phyloP scores from a whole-genome alignment of 345 rosid genomes.

The Gossypium stocksii region DNA sequence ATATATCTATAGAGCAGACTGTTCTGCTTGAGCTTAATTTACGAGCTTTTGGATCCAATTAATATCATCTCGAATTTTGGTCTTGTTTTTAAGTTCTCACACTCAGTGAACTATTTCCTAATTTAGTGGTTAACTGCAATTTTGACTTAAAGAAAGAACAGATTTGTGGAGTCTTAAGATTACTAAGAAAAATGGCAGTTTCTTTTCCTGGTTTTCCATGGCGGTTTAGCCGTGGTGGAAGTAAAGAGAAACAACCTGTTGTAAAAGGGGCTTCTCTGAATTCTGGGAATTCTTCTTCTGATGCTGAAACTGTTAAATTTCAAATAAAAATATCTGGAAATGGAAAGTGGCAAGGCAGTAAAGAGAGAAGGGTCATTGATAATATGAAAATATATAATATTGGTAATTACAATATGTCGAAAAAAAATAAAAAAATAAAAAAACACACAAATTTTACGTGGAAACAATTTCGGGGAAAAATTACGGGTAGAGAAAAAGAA shows the following conservation, averaged over 20 bases:
- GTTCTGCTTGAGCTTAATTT: too few species aligned
- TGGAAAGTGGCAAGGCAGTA: conserved; percentile 41
- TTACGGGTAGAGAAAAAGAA: too few species aligned
- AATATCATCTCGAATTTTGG: conserved; percentile 2
- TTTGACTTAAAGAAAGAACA: neutral
- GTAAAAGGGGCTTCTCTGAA: conserved; percentile 33
- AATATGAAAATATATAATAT: too few species aligned
- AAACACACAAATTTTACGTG: too few species aligned
- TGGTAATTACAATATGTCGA: too few species aligned
- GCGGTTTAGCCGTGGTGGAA: conserved; percentile 45
- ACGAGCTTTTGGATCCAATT: too few species aligned
- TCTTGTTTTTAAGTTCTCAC: neutral
- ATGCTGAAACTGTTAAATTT: conserved; percentile 42
- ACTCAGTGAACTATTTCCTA: conserved; percentile 19
- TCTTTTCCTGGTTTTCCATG: conserved; percentile 44
- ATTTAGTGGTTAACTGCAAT: conserved; percentile 26
- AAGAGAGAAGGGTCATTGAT: conserved; percentile 35
- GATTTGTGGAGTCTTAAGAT: conserved; percentile 7
- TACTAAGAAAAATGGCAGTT: conserved; percentile 33
- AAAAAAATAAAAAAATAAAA: too few species aligned
- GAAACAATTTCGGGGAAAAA: too few species aligned
- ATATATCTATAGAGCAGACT: too few species aligned
- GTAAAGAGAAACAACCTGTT: conserved; percentile 45
- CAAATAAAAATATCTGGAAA: conserved; percentile 32
- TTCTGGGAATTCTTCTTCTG: neutral